These are phyloP conservation scores for Botrytis hyacinthi DNA, from an alignment of 2,329 filamentous ascomycete species.

Conservation along the genomic window DNA sequence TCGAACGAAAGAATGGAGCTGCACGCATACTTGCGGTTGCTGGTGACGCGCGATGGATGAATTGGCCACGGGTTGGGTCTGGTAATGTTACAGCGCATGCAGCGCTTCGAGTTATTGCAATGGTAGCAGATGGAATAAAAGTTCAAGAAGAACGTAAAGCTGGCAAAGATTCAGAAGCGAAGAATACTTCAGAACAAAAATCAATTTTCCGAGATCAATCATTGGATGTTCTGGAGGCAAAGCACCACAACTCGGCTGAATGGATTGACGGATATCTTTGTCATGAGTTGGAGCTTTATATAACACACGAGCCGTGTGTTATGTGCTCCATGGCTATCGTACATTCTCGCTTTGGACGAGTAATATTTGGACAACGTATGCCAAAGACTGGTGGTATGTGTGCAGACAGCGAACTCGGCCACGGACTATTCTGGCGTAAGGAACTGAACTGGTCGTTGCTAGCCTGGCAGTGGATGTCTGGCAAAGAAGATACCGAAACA, in stretches of 20 bases:
- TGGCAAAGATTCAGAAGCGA: slow-evolving; percentile 31
- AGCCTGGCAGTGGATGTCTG: slow-evolving; percentile 60
- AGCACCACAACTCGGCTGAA: slow-evolving; percentile 59
- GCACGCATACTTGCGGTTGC: slow-evolving; percentile 63
- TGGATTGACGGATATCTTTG: slow-evolving; percentile 82
- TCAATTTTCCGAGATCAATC: slow-evolving; percentile 66
- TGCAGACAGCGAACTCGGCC: slow-evolving; percentile 67
- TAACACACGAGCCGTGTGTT: slow-evolving; percentile 93
- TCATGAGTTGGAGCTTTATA: slow-evolving; percentile 87
- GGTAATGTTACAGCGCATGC: slow-evolving; percentile 79
- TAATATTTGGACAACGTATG: slow-evolving; percentile 80
- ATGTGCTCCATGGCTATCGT: slow-evolving; percentile 97
- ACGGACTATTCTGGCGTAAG: slow-evolving; percentile 68
- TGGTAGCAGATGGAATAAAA: slow-evolving; percentile 64
- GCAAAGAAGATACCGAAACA: neutral
- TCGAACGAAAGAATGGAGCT: slow-evolving; percentile 50
- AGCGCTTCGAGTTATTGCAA: slow-evolving; percentile 75
- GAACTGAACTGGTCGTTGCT: slow-evolving; percentile 86
- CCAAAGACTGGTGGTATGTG: slow-evolving; percentile 77
- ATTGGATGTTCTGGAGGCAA: slow-evolving; percentile 63
- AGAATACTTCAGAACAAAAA: slow-evolving; percentile 33
- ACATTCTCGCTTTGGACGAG: slow-evolving; percentile 85
- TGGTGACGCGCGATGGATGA: slow-evolving; percentile 71
- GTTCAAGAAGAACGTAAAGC: slow-evolving; percentile 30
- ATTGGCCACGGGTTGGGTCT: slow-evolving; percentile 48